Evolutionary conservation across 2,329 filamentous ascomycete genomes (phyloP), one percentile per base, ranked within the genome.

Genomic region (Alternaria novae-zelandiae): DNA sequence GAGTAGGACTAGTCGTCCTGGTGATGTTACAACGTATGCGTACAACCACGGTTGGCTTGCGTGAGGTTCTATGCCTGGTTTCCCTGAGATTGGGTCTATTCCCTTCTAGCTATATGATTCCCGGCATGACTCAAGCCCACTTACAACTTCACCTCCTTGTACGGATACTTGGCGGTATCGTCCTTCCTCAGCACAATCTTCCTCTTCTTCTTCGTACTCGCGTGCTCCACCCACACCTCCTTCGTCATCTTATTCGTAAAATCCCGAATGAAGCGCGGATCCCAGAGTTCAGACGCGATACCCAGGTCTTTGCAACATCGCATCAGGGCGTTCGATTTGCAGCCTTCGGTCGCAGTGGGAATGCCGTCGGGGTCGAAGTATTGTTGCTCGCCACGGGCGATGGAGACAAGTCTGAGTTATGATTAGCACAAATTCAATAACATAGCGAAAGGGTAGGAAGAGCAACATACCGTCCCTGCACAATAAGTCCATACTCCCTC

Each of bases 221-320:
- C 83, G 82, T 99, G 94, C 85, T 98, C 96, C 46, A 95, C 95
- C 88, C 95, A 97, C 32, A 90, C 85, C 84, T 97, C 92, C 73
- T 90, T 89, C 59, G 90, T 90, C 76, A 91, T 83, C 71, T 89
- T 83, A 73, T 88, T 89, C 85, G 91, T 91, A 83, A 93, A 99
- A 72, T 87, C 88, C 73, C 92, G 88, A 69, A 98, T 93, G 83
- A 91, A 99, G 59, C 92, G 85, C 36, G 96, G 96, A 82, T 99
- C 96, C 96, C 96, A 99, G 20, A 99, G 87, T 82, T 99, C 96
- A 68, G 91, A 94, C 2, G 93, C 96, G 69, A 99, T 91, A 36
- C 96, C 96, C 30, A 99, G 83, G 80, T 99, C 96, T 84, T 99
- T 99, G 85, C 96, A 98, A 86, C 95, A 98, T 62, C 96, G 92